phyloP scores from a whole-genome alignment of 1,284 basidiomycete genomes.

The Apiotrichum sp. region DNA sequence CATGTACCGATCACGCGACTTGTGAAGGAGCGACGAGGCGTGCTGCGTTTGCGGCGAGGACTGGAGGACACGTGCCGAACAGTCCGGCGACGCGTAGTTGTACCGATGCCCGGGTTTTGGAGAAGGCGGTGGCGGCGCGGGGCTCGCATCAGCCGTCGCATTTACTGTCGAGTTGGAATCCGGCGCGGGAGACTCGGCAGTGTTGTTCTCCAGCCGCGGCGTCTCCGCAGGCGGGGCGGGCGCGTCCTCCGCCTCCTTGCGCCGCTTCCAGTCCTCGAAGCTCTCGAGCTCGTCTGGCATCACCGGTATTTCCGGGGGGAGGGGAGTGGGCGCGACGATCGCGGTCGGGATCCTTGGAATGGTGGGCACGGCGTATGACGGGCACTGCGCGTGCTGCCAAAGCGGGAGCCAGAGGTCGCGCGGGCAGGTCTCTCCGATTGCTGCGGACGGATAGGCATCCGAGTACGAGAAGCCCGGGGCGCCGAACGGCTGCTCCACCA shows the following conservation, averaged over 20 bases:
- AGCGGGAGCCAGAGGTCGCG: too few species aligned
- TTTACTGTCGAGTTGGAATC: background rate
- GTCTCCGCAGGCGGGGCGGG: background rate
- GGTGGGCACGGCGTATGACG: too few species aligned
- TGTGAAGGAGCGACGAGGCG: constrained; percentile 73
- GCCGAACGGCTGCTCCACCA: too few species aligned
- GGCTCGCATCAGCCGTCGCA: background rate
- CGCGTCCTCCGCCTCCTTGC: constrained; percentile 49
- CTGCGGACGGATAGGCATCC: too few species aligned
- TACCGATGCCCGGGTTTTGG: constrained; percentile 55
- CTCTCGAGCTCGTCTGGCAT: constrained; percentile 53
- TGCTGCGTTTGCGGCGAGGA: constrained; percentile 79
- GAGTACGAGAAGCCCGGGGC: too few species aligned
- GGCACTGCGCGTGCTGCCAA: too few species aligned
- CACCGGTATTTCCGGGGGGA: background rate
- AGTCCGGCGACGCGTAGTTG: constrained; percentile 91
- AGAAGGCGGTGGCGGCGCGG: background rate
- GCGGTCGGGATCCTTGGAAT: too few species aligned
- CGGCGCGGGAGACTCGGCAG: background rate
- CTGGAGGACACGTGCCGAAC: constrained; percentile 83
- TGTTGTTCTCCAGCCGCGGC: background rate
- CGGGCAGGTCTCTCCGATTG: too few species aligned
- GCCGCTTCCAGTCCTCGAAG: constrained; percentile 86
- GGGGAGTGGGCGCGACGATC: background rate
- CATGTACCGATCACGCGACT: constrained; percentile 94